These are phyloP conservation scores for Papiliotrema fonsecae DNA, from an alignment of 1,284 basidiomycete genomes.

Conservation along the genomic window DNA sequence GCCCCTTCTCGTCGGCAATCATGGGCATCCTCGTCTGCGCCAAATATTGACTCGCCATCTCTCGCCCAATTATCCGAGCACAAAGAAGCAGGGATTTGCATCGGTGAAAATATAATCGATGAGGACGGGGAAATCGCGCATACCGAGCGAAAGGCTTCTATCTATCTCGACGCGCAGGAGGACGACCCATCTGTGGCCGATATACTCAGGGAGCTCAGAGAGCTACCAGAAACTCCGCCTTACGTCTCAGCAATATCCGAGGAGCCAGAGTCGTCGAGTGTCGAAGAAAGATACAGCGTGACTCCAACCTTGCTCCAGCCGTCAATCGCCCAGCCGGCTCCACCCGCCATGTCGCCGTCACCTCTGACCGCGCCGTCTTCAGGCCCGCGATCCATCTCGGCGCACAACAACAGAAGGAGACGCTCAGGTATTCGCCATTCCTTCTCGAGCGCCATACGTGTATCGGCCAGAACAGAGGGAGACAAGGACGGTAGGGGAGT, in stretches of 20 bases:
- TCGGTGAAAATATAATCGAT: constrained; percentile 1
- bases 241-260: too few relatives aligned
- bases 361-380: not conserved
- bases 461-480: not conserved
- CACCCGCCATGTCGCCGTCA: not conserved
- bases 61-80: not conserved
- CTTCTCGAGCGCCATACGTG: constrained; percentile 16
- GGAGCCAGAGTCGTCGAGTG: too few relatives aligned
- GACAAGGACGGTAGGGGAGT: not conserved
- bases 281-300: too few relatives aligned
- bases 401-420: not conserved
- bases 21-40: constrained; percentile 6
- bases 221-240: constrained; percentile 21
- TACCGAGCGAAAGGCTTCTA: constrained; percentile 15
- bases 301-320: not conserved
- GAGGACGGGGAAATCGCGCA: constrained; percentile 4
- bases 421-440: constrained; percentile 16
- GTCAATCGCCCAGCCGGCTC: not conserved
- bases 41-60: not conserved
- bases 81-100: not conserved
- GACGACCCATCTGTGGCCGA: constrained; percentile 24
- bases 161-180: constrained; percentile 36
- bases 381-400: not conserved
- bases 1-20: constrained; percentile 8
- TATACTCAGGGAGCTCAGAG: constrained; percentile 31